Base-by-base conservation (phyloP, 495 filamentous ascomycete genomes). In the Lepidopterella palustris region DNA sequence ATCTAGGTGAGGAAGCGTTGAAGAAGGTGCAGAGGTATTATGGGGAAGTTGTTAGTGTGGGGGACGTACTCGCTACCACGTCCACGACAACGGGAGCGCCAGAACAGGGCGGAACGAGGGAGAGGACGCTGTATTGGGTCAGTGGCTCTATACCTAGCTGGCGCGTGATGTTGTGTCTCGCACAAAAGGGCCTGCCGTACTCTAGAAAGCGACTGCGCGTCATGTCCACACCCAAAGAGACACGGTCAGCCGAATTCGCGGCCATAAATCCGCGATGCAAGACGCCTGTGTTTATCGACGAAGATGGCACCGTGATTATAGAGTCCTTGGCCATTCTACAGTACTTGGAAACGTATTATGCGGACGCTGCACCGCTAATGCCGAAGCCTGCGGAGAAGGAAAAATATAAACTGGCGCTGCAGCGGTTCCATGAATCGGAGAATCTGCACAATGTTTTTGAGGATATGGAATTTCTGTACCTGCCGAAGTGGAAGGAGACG, bases 391-490 rank as follows among this genome's bases (percentile, higher is more conserved):
- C 6, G 0, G 20, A 50, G 5, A 50, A 50, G 20, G 47, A 50
- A 15, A 50, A 25, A 24, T 27, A 50, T 26, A 27, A 27, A 15
- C 6, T 24, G 8, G 15, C 11, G 5, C 5, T 50, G 20, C 47
- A 50, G 21, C 47, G 47, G 1, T 50, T 50, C 15, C 47, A 50
- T 13, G 47, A 50, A 13, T 50, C 47, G 18, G 20, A 50, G 23
- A 50, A 50, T 15, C 47, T 50, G 0, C 47, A 50, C n/a, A 50
- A 50, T 27, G 20, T 24, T 6, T 50, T 50, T 50, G 47, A 50
- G 8, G 47, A 50, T 25, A 50, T 50, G 5, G 47, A 25, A 24
- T 25, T 50, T 5, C 15, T 50, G 45, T 50, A 10, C 25, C 25
- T 50, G 47, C 47, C 47, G 18, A 25, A 27, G 18, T 50, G 47